Evolutionary conservation across 2,329 filamentous ascomycete species (phyloP), one percentile per base, ranked within the genome.

Genomic region (Arthroderma sp.): DNA sequence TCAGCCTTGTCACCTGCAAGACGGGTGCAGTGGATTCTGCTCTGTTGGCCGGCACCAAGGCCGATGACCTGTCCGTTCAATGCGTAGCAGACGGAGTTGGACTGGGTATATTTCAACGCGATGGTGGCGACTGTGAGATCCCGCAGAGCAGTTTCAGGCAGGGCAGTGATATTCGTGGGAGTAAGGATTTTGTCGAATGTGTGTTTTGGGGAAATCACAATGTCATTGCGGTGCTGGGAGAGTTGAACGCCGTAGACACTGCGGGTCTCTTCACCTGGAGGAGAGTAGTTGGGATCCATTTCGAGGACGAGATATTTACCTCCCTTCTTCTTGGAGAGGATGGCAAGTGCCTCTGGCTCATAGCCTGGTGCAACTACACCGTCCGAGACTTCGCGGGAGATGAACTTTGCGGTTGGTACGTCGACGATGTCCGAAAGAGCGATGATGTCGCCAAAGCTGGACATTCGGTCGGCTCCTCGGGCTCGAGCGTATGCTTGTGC

Each of bases 21-120:
- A 53, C 91, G 83, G 36, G 91, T 98, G 78, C 91, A 98, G 75
- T 98, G 91, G 56, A 98, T 98, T 55, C 91, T 83, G 50, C 85
- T 94, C 70, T 98, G 91, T 68, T 98, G 91, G 49, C 91, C 91
- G 45, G 91, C 91, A 53, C 91, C 91, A 45, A 98, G 80, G 53
- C 91, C 91, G 55, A 98, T 76, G 57, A 96, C 77, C 68, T 96
- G 91, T 40, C 91, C 91, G 58, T 94, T 88, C 51, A 86, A 74
- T 45, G 91, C 88, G 62, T 96, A 98, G 77, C 89, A 96, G 52
- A 98, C 91, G 28, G 88, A 95, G 77, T 98, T 98, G 61, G 87
- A 94, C 70, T 98, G 88, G 1, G 91, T 98, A 73, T 94, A 98
- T 71, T 98, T 98, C 57, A 96, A 75, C 31, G 91, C 87, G 60